Base-by-base conservation (phyloP, 2,329 filamentous ascomycete species). In the Aspergillus intermedius region DNA sequence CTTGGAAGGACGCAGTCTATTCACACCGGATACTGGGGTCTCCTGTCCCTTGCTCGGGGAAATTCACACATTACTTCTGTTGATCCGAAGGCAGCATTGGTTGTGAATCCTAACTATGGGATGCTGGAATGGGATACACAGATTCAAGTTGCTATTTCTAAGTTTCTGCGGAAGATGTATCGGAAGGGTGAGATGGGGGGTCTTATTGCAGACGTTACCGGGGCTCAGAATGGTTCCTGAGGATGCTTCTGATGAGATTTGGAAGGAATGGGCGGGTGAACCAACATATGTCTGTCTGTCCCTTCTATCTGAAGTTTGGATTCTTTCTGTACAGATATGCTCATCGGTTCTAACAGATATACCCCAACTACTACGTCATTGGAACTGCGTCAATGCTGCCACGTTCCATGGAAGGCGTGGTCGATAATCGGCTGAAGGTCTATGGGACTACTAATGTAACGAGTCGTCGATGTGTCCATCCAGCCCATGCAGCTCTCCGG, bases 321-420 rank as follows among this genome's bases (percentile, higher is more conserved):
- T 22, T 22, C 4, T 22, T 22, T 22, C 21, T 22, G 21, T 22
- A 4, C 4, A 5, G 21, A 1, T 22, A 22, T 22, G 21, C 5
- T 22, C 21, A 5, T 22, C 21, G 5, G 21, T 22, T 5, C 21
- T 22, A 22, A 22, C 15, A 60, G 58, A 57, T 44, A 54, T 57
- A 9, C 59, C 64, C 2, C 60, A 64, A 64, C 42, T 65, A 56
- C 49, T 65, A 69, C 47, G 54, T 57, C 3, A 55, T 61, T 15
- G 60, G 62, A 30, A 66, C 64, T 1, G 52, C 58, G 23, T 57
- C 63, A 5, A 68, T 68, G 63, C 45, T 67, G 46, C 64, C 64
- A 22, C 56, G 59, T 35, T 56, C 62, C 5, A 35, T 58, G 17
- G 64, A 64, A 22, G 64, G 68, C 12, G 68, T 71, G 10, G 64